phyloP scores from a whole-genome alignment of 2,329 filamentous ascomycete species.

The Juglanconis juglandina region DNA sequence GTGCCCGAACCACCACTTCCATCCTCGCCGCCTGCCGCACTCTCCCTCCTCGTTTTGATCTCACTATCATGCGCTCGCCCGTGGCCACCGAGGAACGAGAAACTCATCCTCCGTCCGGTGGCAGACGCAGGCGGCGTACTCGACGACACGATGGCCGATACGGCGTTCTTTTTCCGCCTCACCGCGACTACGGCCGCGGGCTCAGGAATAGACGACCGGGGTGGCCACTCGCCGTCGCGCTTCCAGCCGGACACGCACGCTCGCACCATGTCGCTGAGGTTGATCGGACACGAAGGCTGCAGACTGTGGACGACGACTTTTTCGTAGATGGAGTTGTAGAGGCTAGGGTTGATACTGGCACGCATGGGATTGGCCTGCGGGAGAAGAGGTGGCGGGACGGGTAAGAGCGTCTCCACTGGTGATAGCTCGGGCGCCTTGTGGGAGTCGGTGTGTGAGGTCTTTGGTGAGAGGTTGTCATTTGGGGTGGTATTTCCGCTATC shows the following conservation, averaged over 20 bases:
- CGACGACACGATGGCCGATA: conserved; percentile 14
- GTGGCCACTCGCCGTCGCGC: conserved; percentile 89
- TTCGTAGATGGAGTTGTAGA: conserved; percentile 81
- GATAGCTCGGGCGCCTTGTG: conserved; percentile 28
- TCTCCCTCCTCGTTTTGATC: conserved; percentile 13
- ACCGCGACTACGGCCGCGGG: conserved; percentile 36
- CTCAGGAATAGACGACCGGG: conserved; percentile 50
- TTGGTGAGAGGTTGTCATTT: conserved; percentile 10
- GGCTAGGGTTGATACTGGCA: conserved; percentile 66
- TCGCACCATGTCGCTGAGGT: conserved; percentile 74
- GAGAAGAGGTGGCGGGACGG: conserved; percentile 69
- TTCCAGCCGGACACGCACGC: conserved; percentile 90
- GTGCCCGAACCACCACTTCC: conserved; percentile 18
- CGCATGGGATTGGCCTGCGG: conserved; percentile 73
- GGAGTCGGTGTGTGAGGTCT: conserved; percentile 19
- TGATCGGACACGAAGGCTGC: conserved; percentile 83
- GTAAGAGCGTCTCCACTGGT: conserved; percentile 63
- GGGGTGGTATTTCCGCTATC: conserved; percentile 19
- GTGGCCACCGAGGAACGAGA: conserved; percentile 21
- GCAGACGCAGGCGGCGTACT: not conserved
- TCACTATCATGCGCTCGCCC: conserved; percentile 9
- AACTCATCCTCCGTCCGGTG: conserved; percentile 21
- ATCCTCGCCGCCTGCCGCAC: conserved; percentile 12
- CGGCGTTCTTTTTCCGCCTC: conserved; percentile 36
- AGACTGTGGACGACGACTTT: conserved; percentile 79